Conservation (phyloP, 2,329 filamentous ascomycete genomes). For the Calonectria fujianensis region DNA sequence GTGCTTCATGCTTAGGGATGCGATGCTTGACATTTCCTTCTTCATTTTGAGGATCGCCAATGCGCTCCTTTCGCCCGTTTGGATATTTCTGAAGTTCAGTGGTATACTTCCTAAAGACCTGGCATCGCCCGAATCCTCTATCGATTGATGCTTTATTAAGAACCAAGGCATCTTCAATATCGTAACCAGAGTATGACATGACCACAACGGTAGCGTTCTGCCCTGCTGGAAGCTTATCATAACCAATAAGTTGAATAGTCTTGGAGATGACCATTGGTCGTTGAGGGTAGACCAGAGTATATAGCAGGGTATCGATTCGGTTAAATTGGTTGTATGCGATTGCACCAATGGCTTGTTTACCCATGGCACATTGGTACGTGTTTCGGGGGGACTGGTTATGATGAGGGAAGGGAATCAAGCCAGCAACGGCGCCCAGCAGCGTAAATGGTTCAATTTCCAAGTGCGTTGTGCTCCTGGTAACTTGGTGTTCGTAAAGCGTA, state of each 20-base stretch:
- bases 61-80: constrained; percentile 83
- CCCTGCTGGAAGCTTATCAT: constrained; percentile 96
- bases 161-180: constrained; percentile 98
- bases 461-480: constrained; percentile 90
- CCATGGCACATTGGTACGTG: constrained; percentile 99
- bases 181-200: constrained; percentile 99
- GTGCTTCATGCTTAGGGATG: constrained; percentile 80
- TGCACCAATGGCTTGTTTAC: constrained; percentile 99
- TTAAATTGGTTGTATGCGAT: constrained; percentile 99
- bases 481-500: constrained; percentile 89
- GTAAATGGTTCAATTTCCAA: constrained; percentile 99
- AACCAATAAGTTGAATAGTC: constrained; percentile 96
- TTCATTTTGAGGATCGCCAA: constrained; percentile 74
- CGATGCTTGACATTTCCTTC: constrained; percentile 77
- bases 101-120: constrained; percentile 97
- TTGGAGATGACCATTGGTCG: constrained; percentile 98
- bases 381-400: constrained; percentile 99
- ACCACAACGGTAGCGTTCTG: constrained; percentile 98
- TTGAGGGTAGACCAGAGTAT: constrained; percentile 98
- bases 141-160: constrained; percentile 97
- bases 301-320: constrained; percentile 95
- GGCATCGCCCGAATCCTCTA: constrained; percentile 95
- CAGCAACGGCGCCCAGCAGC: constrained; percentile 94
- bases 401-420: constrained; percentile 97
- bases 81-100: constrained; percentile 92